Evolutionary conservation across 805 yeast genomes (phyloP).

Genomic region (Kurtzmaniella fragi): DNA sequence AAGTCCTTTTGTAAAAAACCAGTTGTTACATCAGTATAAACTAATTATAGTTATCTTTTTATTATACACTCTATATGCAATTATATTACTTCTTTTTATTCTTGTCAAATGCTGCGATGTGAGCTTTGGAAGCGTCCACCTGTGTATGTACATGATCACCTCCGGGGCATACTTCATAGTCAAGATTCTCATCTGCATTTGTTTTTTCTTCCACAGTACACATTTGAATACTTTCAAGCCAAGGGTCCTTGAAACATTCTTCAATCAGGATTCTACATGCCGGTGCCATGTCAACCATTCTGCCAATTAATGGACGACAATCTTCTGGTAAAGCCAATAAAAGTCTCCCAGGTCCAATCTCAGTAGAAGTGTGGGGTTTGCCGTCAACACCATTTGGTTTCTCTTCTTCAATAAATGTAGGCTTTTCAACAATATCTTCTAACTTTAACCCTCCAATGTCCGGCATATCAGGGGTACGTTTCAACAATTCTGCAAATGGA

Average conservation of each 20-base stretch:
- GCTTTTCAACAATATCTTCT: constrained; percentile 6
- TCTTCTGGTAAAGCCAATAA: constrained; percentile 68
- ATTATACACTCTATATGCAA: no score
- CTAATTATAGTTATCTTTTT: no score
- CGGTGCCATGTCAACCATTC: constrained; percentile 82
- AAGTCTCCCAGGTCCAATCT: constrained; percentile 68
- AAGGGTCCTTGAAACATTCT: constrained; percentile 67
- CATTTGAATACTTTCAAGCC: constrained; percentile 61
- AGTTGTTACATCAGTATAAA: no score
- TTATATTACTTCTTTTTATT: constrained; percentile 52
- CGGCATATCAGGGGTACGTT: constrained; percentile 17
- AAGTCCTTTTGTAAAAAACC: no score
- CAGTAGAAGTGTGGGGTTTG: constrained; percentile 55
- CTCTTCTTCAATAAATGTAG: constrained; percentile 6
- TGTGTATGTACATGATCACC: constrained; percentile 76
- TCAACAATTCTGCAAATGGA: constrained; percentile 53
- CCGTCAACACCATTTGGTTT: constrained; percentile 16
- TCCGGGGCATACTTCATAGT: constrained; percentile 37
- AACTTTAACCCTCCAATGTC: constrained; percentile 6
- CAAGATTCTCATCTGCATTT: constrained; percentile 32
- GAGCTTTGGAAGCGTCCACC: constrained; percentile 92
- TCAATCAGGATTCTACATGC: constrained; percentile 81
- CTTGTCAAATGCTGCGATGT: constrained; percentile 87
- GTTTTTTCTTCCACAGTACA: constrained; percentile 55
- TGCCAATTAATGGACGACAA: constrained; percentile 59